Evolutionary conservation across 257 asterid species (phyloP).

Genomic region (Ehretia macrophylla): DNA sequence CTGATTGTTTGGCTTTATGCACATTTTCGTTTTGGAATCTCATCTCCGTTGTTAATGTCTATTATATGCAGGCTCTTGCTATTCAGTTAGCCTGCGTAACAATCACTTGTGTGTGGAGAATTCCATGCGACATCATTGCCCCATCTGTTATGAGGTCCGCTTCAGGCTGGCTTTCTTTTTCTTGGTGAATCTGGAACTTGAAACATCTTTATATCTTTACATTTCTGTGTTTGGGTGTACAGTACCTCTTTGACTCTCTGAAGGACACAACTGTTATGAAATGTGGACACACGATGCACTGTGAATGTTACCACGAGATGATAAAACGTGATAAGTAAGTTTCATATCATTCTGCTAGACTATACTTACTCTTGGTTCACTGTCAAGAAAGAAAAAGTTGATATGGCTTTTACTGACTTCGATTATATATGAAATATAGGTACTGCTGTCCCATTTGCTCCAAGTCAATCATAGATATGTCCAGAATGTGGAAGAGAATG

Average conservation of each 20-base stretch:
- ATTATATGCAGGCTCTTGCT: conserved; percentile 63
- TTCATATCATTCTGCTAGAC: conserved; percentile 3
- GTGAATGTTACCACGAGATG: conserved; percentile 86
- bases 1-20: background rate
- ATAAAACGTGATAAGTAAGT: conserved; percentile 79
- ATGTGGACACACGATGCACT: conserved; percentile 97
- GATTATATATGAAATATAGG: conserved; percentile 27
- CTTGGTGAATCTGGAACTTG: background rate
- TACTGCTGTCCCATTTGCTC: conserved; percentile 95
- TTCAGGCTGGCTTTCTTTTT: background rate
- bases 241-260: conserved; percentile 89
- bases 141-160: conserved; percentile 89
- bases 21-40: background rate
- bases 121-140: conserved; percentile 97
- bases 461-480: conserved; percentile 76
- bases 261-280: conserved; percentile 86
- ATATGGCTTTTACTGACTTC: background rate
- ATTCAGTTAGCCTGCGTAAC: conserved; percentile 56
- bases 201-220: background rate
- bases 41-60: background rate
- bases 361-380: background rate
- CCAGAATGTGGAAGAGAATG: conserved; percentile 62
- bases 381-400: conserved; percentile 3
- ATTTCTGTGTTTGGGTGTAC: conserved; percentile 18
- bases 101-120: conserved; percentile 84